Evolutionary conservation across 2,329 filamentous ascomycete species (phyloP).

Genomic region (Fusarium protoensiforme): DNA sequence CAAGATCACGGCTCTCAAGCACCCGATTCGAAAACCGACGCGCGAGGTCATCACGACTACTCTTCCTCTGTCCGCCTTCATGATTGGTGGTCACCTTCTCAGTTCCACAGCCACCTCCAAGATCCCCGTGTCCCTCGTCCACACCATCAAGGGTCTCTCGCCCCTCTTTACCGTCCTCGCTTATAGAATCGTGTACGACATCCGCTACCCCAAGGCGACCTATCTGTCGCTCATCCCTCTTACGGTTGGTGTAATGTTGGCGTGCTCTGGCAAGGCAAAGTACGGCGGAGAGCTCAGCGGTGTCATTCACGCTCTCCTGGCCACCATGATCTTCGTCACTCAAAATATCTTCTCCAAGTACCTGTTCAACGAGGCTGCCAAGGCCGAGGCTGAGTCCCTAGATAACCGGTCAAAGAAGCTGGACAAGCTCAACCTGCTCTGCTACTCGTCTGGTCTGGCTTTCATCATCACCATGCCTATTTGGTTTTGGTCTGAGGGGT

Average conservation of each 20-base stretch:
- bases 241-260: slow-evolving; percentile 93
- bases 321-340: slow-evolving; percentile 94
- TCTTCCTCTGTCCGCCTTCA: slow-evolving; percentile 90
- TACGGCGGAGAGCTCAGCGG: slow-evolving; percentile 90
- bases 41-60: slow-evolving; percentile 86
- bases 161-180: slow-evolving; percentile 95
- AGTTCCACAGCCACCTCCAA: slow-evolving; percentile 94
- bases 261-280: slow-evolving; percentile 83
- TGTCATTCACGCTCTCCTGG: slow-evolving; percentile 87
- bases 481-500: slow-evolving; percentile 93
- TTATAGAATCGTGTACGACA: slow-evolving; percentile 89
- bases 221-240: slow-evolving; percentile 92
- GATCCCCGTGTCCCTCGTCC: slow-evolving; percentile 95
- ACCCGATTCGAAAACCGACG: slow-evolving; percentile 85
- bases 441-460: slow-evolving; percentile 94
- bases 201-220: slow-evolving; percentile 86
- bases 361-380: slow-evolving; percentile 93
- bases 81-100: slow-evolving; percentile 91
- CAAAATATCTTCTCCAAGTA: slow-evolving; percentile 99
- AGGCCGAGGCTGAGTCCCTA: slow-evolving; percentile 79
- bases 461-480: slow-evolving; percentile 90
- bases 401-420: slow-evolving; percentile 78
- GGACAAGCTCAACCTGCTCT: slow-evolving; percentile 96
- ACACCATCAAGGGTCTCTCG: slow-evolving; percentile 98
- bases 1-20: slow-evolving; percentile 80